Evolutionary conservation across 495 filamentous ascomycete genomes (phyloP).

Genomic region (Penicillium atrosanguineum): DNA sequence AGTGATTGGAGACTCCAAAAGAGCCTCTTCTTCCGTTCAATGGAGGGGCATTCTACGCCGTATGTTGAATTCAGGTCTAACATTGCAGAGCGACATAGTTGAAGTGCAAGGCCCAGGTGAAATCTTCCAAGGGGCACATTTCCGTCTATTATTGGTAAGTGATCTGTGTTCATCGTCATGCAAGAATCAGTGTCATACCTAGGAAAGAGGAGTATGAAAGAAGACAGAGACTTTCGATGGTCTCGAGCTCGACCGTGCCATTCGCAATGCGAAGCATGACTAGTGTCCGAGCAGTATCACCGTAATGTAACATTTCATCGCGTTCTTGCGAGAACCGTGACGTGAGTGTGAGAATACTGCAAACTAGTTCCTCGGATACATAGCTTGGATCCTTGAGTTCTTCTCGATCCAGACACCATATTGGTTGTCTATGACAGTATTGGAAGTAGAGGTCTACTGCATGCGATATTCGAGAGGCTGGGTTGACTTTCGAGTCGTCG

Average conservation of each 20-base stretch:
- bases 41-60: slow-evolving; percentile 23
- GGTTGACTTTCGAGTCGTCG: slow-evolving; percentile 30
- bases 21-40: slow-evolving; percentile 41
- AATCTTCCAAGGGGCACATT: slow-evolving; percentile 40
- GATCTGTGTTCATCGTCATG: background rate
- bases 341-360: slow-evolving; percentile 42
- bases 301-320: slow-evolving; percentile 38
- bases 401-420: slow-evolving; percentile 48
- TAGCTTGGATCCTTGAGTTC: slow-evolving; percentile 37
- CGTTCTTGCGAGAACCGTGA: slow-evolving; percentile 40
- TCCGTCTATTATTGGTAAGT: slow-evolving; percentile 33
- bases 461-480: slow-evolving; percentile 28
- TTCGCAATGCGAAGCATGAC: slow-evolving; percentile 49
- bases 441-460: slow-evolving; percentile 44
- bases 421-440: slow-evolving; percentile 47
- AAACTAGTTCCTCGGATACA: slow-evolving; percentile 41
- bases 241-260: slow-evolving; percentile 43
- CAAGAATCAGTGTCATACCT: slow-evolving; percentile 19
- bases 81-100: slow-evolving; percentile 45
- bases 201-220: slow-evolving; percentile 44
- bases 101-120: slow-evolving; percentile 41
- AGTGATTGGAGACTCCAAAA: slow-evolving; percentile 47
- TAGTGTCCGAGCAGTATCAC: slow-evolving; percentile 38
- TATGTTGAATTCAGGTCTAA: slow-evolving; percentile 39
- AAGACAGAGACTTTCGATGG: slow-evolving; percentile 45